A percentile compares a stretch with the other conserved stretches of the same genome.
These are phyloP conservation scores for Crithidia bombi DNA, from an alignment of 208 protist genomes.

Conservation along the genomic window DNA sequence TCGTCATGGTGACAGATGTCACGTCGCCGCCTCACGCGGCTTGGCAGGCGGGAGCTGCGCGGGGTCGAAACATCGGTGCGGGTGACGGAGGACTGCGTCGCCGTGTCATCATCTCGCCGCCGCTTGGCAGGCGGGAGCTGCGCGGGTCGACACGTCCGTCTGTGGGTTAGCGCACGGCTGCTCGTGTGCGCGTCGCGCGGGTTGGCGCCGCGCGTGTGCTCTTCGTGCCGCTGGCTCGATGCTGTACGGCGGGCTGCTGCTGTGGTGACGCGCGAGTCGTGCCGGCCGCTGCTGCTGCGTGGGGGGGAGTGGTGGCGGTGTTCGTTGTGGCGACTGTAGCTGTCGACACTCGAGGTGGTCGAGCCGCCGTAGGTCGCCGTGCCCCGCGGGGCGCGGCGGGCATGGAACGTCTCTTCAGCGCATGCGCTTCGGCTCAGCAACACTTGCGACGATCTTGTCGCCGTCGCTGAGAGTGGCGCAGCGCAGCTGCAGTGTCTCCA, in stretches of 20 bases:
- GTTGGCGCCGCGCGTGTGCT: constrained; percentile 9
- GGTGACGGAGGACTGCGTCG: constrained; percentile 20
- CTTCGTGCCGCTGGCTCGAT: constrained; percentile 6
- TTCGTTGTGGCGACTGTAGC: constrained; percentile 34
- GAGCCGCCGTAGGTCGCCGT: constrained; percentile 8
- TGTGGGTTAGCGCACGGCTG: constrained; percentile 12
- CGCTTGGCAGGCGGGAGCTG: constrained; percentile 35
- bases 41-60: constrained; percentile 43
- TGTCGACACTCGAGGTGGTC: constrained; percentile 31
- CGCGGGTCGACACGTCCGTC: constrained; percentile 31
- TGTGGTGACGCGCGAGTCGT: constrained; percentile 2
- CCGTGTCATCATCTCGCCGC: constrained; percentile 30
- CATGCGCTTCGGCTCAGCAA: constrained; percentile 53
- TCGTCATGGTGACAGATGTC: constrained; percentile 20
- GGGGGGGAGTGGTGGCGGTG: constrained; percentile 21
- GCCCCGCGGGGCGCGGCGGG: constrained; percentile 31
- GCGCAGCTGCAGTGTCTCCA: constrained; percentile 61
- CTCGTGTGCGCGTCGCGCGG: constrained; percentile 3
- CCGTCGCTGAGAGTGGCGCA: constrained; percentile 41
- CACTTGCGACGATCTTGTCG: constrained; percentile 50
- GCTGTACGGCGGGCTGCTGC: background rate
- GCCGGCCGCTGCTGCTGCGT: constrained; percentile 19
- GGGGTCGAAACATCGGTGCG: constrained; percentile 32
- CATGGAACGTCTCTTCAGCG: constrained; percentile 40
- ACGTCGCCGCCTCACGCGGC: constrained; percentile 34